Conservation (phyloP, 257 asterid genomes). For the Plantago major region DNA sequence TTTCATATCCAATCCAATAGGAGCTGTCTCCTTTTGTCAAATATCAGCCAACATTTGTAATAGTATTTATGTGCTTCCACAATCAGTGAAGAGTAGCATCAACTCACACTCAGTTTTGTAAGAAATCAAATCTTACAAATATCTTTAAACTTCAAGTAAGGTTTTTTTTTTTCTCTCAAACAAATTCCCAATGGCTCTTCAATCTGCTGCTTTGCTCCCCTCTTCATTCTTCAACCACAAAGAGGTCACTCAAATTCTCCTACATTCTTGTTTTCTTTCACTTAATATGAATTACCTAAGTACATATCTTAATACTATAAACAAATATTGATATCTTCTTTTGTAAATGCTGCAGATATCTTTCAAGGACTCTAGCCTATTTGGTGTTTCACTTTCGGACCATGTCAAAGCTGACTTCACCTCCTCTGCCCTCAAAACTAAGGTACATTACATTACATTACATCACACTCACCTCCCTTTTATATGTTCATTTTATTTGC, state of each 20-base stretch:
- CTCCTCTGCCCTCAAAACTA: slow-evolving; percentile 41
- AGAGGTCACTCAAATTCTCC: slow-evolving; percentile 39
- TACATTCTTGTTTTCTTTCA: not conserved
- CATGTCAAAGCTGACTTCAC: slow-evolving; percentile 44
- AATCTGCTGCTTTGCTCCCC: slow-evolving; percentile 63
- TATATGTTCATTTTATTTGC: too few relatives aligned
- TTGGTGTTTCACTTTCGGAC: slow-evolving; percentile 67
- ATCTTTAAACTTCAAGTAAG: not conserved
- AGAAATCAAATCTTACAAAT: slow-evolving; percentile 16
- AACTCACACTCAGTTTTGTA: slow-evolving; percentile 2
- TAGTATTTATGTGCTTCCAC: slow-evolving; percentile 25
- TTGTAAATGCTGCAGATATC: slow-evolving; percentile 40
- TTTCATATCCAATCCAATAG: slow-evolving; percentile 32
- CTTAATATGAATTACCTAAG: not conserved
- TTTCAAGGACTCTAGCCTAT: slow-evolving; percentile 54
- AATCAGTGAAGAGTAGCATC: slow-evolving; percentile 15
- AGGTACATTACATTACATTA: slow-evolving; percentile 27
- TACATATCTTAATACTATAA: not conserved
- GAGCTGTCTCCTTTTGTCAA: slow-evolving; percentile 14
- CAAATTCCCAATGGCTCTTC: slow-evolving; percentile 59
- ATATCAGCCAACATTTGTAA: slow-evolving; percentile 18
- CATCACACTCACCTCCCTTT: too few relatives aligned
- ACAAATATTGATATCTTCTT: not conserved
- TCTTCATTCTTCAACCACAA: slow-evolving; percentile 57
- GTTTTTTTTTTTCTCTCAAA: slow-evolving; percentile 10